phyloP scores from a whole-genome alignment of 2,329 filamentous ascomycete species.

The Trichoderma atroviride region DNA sequence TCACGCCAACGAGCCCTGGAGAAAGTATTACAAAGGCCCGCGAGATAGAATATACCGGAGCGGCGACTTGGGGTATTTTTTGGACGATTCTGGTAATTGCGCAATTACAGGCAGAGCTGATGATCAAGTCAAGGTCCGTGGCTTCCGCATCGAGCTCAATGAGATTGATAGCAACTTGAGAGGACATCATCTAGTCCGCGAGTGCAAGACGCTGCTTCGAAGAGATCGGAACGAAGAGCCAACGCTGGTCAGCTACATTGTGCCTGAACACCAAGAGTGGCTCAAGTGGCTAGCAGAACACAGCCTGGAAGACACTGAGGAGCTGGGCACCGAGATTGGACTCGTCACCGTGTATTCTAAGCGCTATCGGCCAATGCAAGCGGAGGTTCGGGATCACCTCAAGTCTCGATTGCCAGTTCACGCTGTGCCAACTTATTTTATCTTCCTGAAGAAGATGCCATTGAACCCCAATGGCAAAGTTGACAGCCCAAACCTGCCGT shows the following conservation, averaged over 20 bases:
- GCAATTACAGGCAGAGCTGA: constrained; percentile 79
- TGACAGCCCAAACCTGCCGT: constrained; percentile 75
- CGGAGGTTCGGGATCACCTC: constrained; percentile 64
- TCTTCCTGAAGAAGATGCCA: constrained; percentile 54
- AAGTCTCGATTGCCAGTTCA: constrained; percentile 57
- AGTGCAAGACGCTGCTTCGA: constrained; percentile 80
- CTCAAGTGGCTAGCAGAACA: constrained; percentile 55
- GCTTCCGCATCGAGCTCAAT: constrained; percentile 91
- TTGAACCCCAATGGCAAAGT: constrained; percentile 74
- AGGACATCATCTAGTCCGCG: constrained; percentile 73
- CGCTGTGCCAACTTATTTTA: constrained; percentile 41
- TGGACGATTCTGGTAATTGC: constrained; percentile 64
- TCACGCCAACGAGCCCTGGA: constrained; percentile 69
- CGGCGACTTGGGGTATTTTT: constrained; percentile 81
- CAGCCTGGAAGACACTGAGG: constrained; percentile 56
- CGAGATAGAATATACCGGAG: constrained; percentile 85
- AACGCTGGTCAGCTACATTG: constrained; percentile 83
- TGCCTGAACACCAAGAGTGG: constrained; percentile 78
- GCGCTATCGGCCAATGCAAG: constrained; percentile 51
- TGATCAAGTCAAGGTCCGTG: constrained; percentile 92
- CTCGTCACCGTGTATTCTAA: constrained; percentile 47
- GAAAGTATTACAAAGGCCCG: constrained; percentile 75
- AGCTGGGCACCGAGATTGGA: constrained; percentile 53
- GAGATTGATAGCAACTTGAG: constrained; percentile 88
- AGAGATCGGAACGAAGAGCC: constrained; percentile 62